Conservation (phyloP, 2,329 filamentous ascomycete species). For the Talaromyces sp. region DNA sequence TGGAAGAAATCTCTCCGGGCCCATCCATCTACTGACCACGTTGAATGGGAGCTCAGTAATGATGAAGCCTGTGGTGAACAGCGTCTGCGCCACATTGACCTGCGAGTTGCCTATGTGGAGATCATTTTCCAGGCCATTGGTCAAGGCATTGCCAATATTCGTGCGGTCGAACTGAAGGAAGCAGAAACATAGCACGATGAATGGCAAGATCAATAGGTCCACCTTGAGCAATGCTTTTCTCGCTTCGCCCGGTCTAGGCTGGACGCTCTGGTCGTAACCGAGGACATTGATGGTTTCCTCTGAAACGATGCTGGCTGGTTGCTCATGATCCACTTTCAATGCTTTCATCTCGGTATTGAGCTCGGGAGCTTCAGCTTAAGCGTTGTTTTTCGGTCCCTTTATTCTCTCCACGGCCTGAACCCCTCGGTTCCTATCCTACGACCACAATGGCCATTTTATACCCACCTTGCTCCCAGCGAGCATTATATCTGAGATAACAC, state of each 20-base stretch:
- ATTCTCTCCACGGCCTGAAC: background rate
- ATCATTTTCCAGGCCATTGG: constrained; percentile 14
- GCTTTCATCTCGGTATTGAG: background rate
- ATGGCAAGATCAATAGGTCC: constrained; percentile 13
- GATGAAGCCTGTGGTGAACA: constrained; percentile 22
- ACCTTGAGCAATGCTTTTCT: constrained; percentile 1
- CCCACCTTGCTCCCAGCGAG: background rate
- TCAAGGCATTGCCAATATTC: constrained; percentile 20
- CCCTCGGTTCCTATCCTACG: background rate
- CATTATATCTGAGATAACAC: background rate
- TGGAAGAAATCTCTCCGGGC: constrained; percentile 21
- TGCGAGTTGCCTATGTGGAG: constrained; percentile 17
- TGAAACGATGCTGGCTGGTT: background rate
- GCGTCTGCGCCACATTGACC: constrained; percentile 20
- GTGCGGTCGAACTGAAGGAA: constrained; percentile 21
- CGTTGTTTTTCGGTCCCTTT: background rate
- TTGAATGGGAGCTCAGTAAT: constrained; percentile 25
- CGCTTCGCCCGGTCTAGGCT: background rate
- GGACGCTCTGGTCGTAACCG: constrained; percentile 4
- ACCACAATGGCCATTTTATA: background rate
- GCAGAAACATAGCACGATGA: constrained; percentile 16
- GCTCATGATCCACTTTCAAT: background rate
- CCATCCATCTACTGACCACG: constrained; percentile 21
- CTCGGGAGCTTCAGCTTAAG: background rate
- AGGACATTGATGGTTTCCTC: background rate